phyloP scores from a whole-genome alignment of 805 yeast genomes.

The Teunomyces panamensis region DNA sequence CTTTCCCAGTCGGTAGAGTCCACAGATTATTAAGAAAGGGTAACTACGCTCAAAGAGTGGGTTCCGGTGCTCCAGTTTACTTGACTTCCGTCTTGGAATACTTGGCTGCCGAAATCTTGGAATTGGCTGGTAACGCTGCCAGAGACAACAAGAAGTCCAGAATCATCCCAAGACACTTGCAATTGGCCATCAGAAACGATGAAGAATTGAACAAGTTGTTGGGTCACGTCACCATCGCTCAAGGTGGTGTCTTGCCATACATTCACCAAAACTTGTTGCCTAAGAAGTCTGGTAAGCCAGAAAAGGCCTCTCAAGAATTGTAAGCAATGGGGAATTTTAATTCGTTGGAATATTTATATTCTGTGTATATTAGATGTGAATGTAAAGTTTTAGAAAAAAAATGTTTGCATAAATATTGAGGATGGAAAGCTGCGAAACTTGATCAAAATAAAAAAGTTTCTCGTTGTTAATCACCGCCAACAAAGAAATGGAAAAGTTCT shows the following conservation, averaged over 20 bases:
- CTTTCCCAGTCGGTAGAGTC: slow-evolving; percentile 51
- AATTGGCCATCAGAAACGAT: slow-evolving; percentile 52
- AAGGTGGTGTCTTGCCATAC: slow-evolving; percentile 54
- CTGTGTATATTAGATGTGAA: slow-evolving; percentile 15
- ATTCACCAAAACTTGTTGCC: slow-evolving; percentile 50
- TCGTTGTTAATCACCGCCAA: background rate
- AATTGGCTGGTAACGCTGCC: slow-evolving; percentile 52
- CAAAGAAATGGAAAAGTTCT: slow-evolving; percentile 69
- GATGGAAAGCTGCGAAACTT: background rate
- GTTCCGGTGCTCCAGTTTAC: slow-evolving; percentile 53
- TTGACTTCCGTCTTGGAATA: slow-evolving; percentile 49
- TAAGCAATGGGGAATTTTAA: slow-evolving; percentile 22
- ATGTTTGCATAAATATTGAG: background rate
- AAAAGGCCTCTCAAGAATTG: slow-evolving; percentile 59
- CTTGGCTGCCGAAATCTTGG: slow-evolving; percentile 50
- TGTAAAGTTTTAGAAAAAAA: slow-evolving; percentile 10
- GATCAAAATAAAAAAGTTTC: background rate
- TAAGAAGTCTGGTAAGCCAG: slow-evolving; percentile 45
- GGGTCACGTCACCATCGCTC: slow-evolving; percentile 62
- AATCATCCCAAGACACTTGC: slow-evolving; percentile 52
- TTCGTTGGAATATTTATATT: slow-evolving; percentile 2
- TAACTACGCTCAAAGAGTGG: slow-evolving; percentile 51
- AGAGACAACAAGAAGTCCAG: slow-evolving; percentile 87
- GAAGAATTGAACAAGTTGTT: slow-evolving; percentile 50
- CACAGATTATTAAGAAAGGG: slow-evolving; percentile 52